A percentile compares a stretch with the other conserved stretches of the same genome.
These are phyloP conservation scores for Termitomyces sp. DNA, from an alignment of 1,284 basidiomycete genomes.

Conservation along the genomic window DNA sequence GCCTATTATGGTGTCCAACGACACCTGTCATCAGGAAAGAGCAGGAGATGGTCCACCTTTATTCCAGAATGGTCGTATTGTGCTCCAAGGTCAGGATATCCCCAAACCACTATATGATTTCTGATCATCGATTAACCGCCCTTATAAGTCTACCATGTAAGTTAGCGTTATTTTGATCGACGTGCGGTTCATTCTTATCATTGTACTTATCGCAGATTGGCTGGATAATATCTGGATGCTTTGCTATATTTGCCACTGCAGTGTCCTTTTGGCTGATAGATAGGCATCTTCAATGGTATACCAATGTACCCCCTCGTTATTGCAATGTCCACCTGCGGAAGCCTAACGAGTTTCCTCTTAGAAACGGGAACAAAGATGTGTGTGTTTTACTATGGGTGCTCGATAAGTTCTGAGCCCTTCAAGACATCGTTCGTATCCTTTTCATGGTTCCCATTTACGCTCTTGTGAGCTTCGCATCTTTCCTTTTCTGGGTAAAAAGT, in stretches of 20 bases:
- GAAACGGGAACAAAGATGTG: conserved; percentile 68
- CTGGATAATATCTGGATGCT: conserved; percentile 65
- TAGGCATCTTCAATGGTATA: conserved; percentile 72
- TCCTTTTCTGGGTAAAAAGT: conserved; percentile 59
- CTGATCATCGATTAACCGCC: background rate
- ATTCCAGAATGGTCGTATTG: conserved; percentile 56
- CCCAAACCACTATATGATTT: conserved; percentile 3
- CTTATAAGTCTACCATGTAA: conserved; percentile 22
- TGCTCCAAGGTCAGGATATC: conserved; percentile 48
- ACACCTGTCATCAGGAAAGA: conserved; percentile 36
- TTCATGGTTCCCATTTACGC: conserved; percentile 80
- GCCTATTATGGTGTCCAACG: conserved; percentile 2
- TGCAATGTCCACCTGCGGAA: background rate
- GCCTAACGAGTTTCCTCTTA: conserved; percentile 21
- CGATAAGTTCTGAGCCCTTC: background rate
- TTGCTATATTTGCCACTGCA: conserved; percentile 50
- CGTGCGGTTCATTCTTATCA: too few relatives aligned
- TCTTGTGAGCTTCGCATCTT: conserved; percentile 61
- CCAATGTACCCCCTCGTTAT: conserved; percentile 43
- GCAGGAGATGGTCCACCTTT: conserved; percentile 47
- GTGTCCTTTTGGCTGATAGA: conserved; percentile 68
- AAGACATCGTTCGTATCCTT: conserved; percentile 68
- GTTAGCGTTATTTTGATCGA: background rate
- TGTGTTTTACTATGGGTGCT: conserved; percentile 17
- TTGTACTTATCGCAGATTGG: conserved; percentile 45